Conservation (phyloP, 371 early-diverging fungal genomes). For the Apophysomyces elegans region DNA sequence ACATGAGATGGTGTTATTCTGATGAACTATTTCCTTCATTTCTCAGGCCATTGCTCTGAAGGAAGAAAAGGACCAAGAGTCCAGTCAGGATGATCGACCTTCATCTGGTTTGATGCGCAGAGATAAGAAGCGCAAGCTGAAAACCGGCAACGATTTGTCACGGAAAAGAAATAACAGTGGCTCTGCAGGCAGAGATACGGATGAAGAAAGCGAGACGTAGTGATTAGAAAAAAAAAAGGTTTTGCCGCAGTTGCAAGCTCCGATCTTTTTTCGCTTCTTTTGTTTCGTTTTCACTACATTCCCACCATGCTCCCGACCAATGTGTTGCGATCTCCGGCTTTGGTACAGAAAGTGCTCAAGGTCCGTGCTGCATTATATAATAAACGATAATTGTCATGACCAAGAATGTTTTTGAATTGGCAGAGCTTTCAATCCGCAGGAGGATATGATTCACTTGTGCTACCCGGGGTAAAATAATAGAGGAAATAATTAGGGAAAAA, state of each 20-base stretch:
- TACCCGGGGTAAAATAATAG: constrained; percentile 44
- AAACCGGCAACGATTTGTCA: constrained; percentile 20
- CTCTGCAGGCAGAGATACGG: constrained; percentile 19
- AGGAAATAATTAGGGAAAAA: background rate
- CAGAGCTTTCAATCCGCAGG: constrained; percentile 47
- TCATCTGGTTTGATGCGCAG: constrained; percentile 25
- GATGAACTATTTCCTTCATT: background rate
- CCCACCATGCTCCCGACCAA: constrained; percentile 18
- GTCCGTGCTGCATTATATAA: background rate
- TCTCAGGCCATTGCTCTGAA: constrained; percentile 60
- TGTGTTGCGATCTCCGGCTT: constrained; percentile 22
- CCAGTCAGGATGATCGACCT: constrained; percentile 61
- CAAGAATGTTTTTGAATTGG: background rate
- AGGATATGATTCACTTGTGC: constrained; percentile 46
- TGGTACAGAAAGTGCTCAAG: constrained; percentile 27
- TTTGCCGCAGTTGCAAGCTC: background rate
- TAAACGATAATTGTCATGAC: background rate
- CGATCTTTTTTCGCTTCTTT: background rate
- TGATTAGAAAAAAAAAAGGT: background rate
- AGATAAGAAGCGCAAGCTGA: constrained; percentile 44
- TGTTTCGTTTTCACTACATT: background rate
- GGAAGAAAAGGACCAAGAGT: constrained; percentile 57
- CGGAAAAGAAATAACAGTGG: constrained; percentile 34
- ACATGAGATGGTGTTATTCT: background rate
- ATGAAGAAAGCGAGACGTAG: background rate